phyloP scores from a whole-genome alignment of 176 grass and related monocot species.

The Ensete ventricosum region DNA sequence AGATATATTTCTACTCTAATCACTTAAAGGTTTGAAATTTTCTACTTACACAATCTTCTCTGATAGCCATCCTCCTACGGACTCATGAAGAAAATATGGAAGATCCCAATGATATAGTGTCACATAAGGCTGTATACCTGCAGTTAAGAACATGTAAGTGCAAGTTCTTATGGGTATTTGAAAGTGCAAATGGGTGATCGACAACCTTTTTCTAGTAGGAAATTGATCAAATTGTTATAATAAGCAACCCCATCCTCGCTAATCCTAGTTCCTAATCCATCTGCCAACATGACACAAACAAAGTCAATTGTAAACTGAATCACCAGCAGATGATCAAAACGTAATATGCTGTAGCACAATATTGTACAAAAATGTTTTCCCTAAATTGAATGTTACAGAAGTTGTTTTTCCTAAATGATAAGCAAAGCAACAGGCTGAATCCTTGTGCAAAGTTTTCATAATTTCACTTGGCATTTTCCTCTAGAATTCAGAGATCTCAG shows the following conservation, averaged over 20 bases:
- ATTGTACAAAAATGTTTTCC: too few species aligned
- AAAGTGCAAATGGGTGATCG: conserved; percentile 28
- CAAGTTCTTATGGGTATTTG: conserved; percentile 22
- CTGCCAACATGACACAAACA: conserved; percentile 37
- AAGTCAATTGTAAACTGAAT: background rate
- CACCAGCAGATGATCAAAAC: background rate
- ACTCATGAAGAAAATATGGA: conserved; percentile 70
- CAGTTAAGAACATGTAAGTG: conserved; percentile 21
- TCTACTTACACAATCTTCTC: conserved; percentile 82
- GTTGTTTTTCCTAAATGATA: too few species aligned
- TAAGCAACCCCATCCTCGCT: conserved; percentile 70
- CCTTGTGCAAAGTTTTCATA: too few species aligned
- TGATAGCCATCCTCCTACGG: conserved; percentile 68
- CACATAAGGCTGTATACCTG: conserved; percentile 80
- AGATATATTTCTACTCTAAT: background rate
- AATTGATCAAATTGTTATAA: conserved; percentile 88
- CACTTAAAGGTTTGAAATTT: too few species aligned
- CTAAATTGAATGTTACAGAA: too few species aligned
- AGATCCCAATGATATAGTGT: conserved; percentile 99
- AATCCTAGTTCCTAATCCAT: conserved; percentile 72
- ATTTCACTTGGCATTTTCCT: too few species aligned
- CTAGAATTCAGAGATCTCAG: too few species aligned
- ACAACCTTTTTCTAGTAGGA: conserved; percentile 83
- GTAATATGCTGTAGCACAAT: background rate
- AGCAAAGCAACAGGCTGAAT: too few species aligned